Percentiles rank a stretch among this genome's conserved stretches.
Conservation (phyloP, 2,329 filamentous ascomycete species). For the Neonectria sp. region DNA sequence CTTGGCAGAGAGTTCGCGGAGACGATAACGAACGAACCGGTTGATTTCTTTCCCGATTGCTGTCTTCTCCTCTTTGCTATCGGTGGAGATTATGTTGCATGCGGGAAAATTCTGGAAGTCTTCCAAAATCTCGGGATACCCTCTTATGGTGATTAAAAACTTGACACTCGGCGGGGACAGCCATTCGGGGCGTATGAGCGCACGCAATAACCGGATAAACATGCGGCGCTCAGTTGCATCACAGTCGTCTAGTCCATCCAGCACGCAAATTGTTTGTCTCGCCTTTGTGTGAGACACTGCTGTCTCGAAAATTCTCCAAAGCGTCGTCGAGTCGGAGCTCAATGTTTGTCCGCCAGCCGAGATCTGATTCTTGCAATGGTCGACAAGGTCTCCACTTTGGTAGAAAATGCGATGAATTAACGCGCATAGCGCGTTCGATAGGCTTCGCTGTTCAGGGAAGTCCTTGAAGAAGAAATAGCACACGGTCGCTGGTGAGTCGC, state of each 20-base stretch:
- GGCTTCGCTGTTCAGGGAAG: not conserved
- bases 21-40: not conserved
- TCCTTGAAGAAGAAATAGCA: constrained; percentile 11
- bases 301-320: constrained; percentile 1
- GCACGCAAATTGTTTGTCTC: constrained; percentile 5
- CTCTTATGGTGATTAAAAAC: not conserved
- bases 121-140: constrained; percentile 1
- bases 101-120: not conserved
- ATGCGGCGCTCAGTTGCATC: not conserved
- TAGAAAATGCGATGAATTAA: not conserved
- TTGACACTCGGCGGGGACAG: not conserved
- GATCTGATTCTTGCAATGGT: not conserved
- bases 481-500: not conserved
- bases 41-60: not conserved
- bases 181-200: not conserved
- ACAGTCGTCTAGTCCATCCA: constrained; percentile 6
- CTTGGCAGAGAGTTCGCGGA: not conserved
- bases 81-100: not conserved
- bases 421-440: not conserved
- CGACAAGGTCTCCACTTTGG: not conserved
- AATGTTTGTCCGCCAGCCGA: not conserved
- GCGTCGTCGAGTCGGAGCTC: not conserved
- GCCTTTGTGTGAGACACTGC: constrained; percentile 2
- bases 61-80: not conserved
- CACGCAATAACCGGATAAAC: not conserved